phyloP scores from a whole-genome alignment of 495 filamentous ascomycete genomes.

The Aspergillus carlsbadensis region DNA sequence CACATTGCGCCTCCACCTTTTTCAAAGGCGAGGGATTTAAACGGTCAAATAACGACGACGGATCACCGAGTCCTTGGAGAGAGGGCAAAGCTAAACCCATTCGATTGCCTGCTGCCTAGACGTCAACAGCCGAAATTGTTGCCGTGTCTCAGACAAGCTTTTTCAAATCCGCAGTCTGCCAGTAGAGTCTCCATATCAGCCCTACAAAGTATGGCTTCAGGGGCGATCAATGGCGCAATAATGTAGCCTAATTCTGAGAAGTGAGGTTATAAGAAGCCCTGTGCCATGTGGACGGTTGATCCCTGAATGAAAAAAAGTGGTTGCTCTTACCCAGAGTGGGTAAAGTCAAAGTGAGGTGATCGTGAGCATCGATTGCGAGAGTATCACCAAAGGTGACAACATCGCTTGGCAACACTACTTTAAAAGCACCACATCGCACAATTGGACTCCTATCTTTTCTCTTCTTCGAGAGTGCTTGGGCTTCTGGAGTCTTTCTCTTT shows the following conservation, averaged over 20 bases:
- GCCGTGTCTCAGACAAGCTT: constrained; percentile 22
- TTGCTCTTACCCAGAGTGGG: constrained; percentile 14
- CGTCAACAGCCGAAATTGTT: constrained; percentile 31
- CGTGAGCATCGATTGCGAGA: constrained; percentile 35
- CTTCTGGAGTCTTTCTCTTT: not conserved
- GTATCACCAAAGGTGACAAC: constrained; percentile 13
- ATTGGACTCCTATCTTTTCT: not conserved
- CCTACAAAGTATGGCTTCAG: constrained; percentile 8
- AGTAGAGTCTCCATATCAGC: constrained; percentile 13
- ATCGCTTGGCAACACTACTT: constrained; percentile 33
- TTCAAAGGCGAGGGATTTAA: not conserved
- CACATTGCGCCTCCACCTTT: not conserved
- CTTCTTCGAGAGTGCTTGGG: not conserved
- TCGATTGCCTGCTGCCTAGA: constrained; percentile 4
- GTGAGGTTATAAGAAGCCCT: constrained; percentile 18
- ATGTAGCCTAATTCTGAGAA: constrained; percentile 26
- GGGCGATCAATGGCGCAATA: constrained; percentile 9
- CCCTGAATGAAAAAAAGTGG: constrained; percentile 4
- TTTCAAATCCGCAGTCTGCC: not conserved
- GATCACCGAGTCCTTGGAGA: not conserved
- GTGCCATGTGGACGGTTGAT: constrained; percentile 10
- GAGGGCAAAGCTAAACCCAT: not conserved
- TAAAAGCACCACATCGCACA: constrained; percentile 16
- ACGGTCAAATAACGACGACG: not conserved
- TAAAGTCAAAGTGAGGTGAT: constrained; percentile 39